These are phyloP conservation scores for Nothopassalora personata DNA, from an alignment of 2,329 filamentous ascomycete genomes.

Conservation along the genomic window DNA sequence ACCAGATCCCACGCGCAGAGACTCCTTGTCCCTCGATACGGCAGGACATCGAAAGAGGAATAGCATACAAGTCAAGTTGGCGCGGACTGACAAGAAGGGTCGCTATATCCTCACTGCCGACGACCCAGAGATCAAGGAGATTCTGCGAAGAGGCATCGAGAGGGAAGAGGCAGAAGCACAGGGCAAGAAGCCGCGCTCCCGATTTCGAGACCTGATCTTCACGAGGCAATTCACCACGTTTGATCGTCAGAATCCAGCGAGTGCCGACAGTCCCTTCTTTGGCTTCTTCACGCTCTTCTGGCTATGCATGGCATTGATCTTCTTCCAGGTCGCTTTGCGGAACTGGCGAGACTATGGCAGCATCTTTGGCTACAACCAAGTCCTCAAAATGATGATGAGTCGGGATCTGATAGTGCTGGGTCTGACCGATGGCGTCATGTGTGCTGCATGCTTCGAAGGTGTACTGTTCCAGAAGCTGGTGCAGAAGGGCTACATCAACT, in stretches of 20 bases:
- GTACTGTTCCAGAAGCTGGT: conserved; percentile 61
- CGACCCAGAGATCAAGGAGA: conserved; percentile 45
- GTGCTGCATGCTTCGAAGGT: conserved; percentile 58
- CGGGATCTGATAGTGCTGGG: conserved; percentile 48
- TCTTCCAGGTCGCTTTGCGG: conserved; percentile 60
- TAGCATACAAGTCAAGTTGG: conserved; percentile 45
- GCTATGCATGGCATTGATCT: conserved; percentile 62
- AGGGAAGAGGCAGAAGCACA: conserved; percentile 33
- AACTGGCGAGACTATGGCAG: conserved; percentile 67
- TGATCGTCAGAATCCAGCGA: conserved; percentile 62
- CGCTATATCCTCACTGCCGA: conserved; percentile 47
- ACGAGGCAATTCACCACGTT: conserved; percentile 69
- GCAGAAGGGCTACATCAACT: conserved; percentile 55
- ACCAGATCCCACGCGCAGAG: background rate
- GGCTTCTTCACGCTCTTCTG: conserved; percentile 79
- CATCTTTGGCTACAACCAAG: conserved; percentile 65
- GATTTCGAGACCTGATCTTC: conserved; percentile 59
- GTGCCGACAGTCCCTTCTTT: conserved; percentile 64
- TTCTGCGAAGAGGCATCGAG: conserved; percentile 41
- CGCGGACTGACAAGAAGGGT: conserved; percentile 43
- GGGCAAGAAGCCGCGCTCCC: conserved; percentile 34
- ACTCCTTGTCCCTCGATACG: background rate
- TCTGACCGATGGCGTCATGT: conserved; percentile 65
- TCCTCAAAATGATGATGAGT: conserved; percentile 62
- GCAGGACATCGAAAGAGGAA: conserved; percentile 25